Base-by-base conservation (phyloP, 2,329 filamentous ascomycete genomes). In the Tolypocladium cylindrosporum region DNA sequence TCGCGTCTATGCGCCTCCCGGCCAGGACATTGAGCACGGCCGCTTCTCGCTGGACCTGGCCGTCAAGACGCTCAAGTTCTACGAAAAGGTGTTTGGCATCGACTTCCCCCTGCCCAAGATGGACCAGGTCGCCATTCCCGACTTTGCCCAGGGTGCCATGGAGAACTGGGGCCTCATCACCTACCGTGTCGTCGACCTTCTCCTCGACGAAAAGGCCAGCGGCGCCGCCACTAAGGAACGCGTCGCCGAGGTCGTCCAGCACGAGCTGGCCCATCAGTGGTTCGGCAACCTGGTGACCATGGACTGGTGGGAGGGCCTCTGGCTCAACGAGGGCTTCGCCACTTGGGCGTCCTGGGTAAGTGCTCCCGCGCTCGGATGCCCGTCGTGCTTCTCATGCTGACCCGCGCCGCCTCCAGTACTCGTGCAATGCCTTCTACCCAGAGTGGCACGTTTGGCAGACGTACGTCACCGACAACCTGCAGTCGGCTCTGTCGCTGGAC, bases 401-500 rank as follows among this genome's bases (percentile, higher is more conserved):
- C 51, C 42, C 16, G 2, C 16, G 21, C 4, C 16, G 9, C 11
- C 14, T 19, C 3, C n/a, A 64, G 63, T 94, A 94, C 75, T 91
- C 90, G 50, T 95, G 91, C 81, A 93, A 97, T 72, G 83, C 83
- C 59, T 97, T 97, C 79, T 97, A 92, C 75, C 93, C 93, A 10
- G 93, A 97, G 73, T 97, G 93, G 93, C 96, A 96, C 75, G 91
- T 97, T 16, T 97, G 93, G 93, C 85, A 97, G 74, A 88, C 86
- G 36, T 97, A 96, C 71, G 92, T 97, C 58, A 92, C 90, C 39
- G 92, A 97, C 69, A 96, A 90, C 67, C 81, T 97, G 58, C 91
- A 96, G 71, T 87, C 89, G 62, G 93, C 93, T 2, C 80, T 97
- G 42, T 87, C 87, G 27, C 82, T 97, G 7, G 93, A 97, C 72